A percentile compares a stretch with the other conserved stretches of the same genome.
Evolutionary conservation across 306 rosid species (phyloP).

Genomic region (Corylus avellana): DNA sequence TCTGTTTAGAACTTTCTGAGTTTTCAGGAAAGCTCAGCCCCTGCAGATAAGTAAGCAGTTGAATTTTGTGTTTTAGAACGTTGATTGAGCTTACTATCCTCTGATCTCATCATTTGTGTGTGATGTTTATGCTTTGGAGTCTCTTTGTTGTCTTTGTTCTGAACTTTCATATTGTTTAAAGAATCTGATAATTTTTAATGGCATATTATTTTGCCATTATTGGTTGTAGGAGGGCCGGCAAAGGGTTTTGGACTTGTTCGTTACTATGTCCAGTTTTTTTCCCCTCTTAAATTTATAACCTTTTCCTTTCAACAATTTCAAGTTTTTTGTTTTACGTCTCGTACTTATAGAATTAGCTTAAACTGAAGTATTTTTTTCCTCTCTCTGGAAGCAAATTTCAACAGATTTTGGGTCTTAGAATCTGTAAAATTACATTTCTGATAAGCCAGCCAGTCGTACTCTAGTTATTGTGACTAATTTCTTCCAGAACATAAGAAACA

Average conservation of each 20-base stretch:
- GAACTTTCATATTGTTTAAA: background rate
- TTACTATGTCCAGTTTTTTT: background rate
- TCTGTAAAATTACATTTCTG: background rate
- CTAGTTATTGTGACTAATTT: background rate
- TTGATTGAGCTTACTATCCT: background rate
- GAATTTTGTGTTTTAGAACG: background rate
- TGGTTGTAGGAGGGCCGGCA: background rate
- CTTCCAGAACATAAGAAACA: background rate
- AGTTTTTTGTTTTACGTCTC: background rate
- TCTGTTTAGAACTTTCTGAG: background rate
- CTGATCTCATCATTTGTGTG: background rate
- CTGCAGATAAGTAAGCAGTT: constrained; percentile 21
- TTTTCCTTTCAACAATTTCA: background rate
- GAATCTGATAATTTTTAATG: background rate
- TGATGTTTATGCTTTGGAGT: constrained; percentile 9
- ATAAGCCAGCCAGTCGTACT: background rate
- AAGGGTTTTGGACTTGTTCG: background rate
- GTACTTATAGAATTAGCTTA: background rate
- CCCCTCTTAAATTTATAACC: background rate
- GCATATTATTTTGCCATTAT: background rate
- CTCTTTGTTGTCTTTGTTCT: constrained; percentile 7
- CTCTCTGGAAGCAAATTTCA: background rate
- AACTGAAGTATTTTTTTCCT: background rate
- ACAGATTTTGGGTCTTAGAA: background rate
- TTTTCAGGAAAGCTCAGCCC: background rate